Conservation (phyloP, 2,329 filamentous ascomycete species). For the Xylariomycetidae sp. region DNA sequence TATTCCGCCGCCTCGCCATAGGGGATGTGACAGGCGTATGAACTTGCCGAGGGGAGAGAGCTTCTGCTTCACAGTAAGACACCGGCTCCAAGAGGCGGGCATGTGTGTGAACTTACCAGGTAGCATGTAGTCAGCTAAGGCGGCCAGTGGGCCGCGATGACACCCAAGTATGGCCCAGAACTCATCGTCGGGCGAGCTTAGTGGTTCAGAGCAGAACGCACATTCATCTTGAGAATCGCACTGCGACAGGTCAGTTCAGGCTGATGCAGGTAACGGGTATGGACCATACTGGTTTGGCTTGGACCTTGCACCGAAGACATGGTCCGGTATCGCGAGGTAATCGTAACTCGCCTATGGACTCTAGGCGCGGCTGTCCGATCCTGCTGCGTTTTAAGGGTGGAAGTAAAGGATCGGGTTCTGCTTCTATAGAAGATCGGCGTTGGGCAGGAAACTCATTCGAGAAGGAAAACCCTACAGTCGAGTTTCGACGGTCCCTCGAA, state of each 20-base stretch:
- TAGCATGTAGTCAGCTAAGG: slow-evolving; percentile 43
- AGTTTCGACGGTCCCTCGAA: slow-evolving; percentile 32
- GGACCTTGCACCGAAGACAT: slow-evolving; percentile 46
- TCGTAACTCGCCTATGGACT: slow-evolving; percentile 52
- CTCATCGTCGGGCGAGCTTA: slow-evolving; percentile 32
- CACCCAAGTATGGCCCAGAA: slow-evolving; percentile 47
- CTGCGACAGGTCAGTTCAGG: slow-evolving; percentile 28
- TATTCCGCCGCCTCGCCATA: slow-evolving; percentile 39
- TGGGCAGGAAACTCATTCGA: slow-evolving; percentile 31
- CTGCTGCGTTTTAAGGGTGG: slow-evolving; percentile 50
- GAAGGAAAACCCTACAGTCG: slow-evolving; percentile 34
- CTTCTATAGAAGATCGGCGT: slow-evolving; percentile 36
- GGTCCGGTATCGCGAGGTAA: slow-evolving; percentile 41
- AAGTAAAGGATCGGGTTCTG: slow-evolving; percentile 45
- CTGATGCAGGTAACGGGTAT: not conserved
- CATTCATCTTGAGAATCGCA: slow-evolving; percentile 48
- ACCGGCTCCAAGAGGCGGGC: not conserved
- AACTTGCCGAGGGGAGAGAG: slow-evolving; percentile 41
- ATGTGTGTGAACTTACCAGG: slow-evolving; percentile 33
- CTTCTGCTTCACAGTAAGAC: slow-evolving; percentile 29
- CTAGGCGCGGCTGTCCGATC: slow-evolving; percentile 45
- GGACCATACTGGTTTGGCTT: slow-evolving; percentile 39
- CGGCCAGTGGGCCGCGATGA: slow-evolving; percentile 41
- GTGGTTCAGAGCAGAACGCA: slow-evolving; percentile 35
- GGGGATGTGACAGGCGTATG: slow-evolving; percentile 47